Percentiles rank a stretch among this genome's conserved stretches.
Conservation (phyloP, 2,329 filamentous ascomycete genomes). For the Ophiostoma novo-ulmi region DNA sequence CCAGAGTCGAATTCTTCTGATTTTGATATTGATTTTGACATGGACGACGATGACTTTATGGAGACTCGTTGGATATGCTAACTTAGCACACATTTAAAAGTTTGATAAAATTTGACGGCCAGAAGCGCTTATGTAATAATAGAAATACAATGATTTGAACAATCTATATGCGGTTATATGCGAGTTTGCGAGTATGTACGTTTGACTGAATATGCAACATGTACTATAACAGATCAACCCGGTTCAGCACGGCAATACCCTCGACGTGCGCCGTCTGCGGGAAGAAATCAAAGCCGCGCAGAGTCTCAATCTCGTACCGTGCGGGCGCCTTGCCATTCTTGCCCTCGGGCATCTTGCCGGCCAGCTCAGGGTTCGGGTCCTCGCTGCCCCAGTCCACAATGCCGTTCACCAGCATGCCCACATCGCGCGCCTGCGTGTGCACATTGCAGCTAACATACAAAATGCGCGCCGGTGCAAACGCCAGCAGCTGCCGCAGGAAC, state of each 20-base stretch:
- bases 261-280: conserved; percentile 75
- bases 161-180: background rate
- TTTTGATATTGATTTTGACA: background rate
- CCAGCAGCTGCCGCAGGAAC: conserved; percentile 75
- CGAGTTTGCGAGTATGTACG: background rate
- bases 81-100: background rate
- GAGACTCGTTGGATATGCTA: background rate
- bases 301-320: conserved; percentile 79
- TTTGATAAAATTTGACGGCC: background rate
- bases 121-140: background rate
- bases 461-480: conserved; percentile 71
- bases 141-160: background rate
- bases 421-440: conserved; percentile 90
- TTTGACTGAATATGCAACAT: background rate
- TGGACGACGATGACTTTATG: background rate
- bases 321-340: conserved; percentile 35
- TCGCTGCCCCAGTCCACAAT: conserved; percentile 36
- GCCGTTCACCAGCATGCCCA: conserved; percentile 79
- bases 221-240: conserved; percentile 41
- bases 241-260: conserved; percentile 60
- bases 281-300: conserved; percentile 95
- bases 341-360: conserved; percentile 33
- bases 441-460: conserved; percentile 98
- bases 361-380: conserved; percentile 29
- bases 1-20: background rate